Evolutionary conservation across 2,329 filamentous ascomycete genomes (phyloP), one percentile per base, ranked within the genome.

Genomic region (Pyrenophora graminea): DNA sequence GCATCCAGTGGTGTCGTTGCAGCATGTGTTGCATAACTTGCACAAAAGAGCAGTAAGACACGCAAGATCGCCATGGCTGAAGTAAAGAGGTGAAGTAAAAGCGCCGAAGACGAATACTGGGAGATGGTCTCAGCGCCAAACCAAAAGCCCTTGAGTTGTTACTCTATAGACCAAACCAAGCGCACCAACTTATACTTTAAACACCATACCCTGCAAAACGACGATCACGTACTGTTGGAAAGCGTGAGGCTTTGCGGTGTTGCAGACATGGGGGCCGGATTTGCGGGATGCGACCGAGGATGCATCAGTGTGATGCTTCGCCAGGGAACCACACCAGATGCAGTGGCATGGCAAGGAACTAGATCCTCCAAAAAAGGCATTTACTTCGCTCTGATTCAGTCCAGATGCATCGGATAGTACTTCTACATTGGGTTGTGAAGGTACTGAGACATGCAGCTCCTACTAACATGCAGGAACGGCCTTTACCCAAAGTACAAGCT

Each of bases 261-360:
- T 40, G 39, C 30, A 48, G 8, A 31, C 15, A 27, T 5, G 34
- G 44, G 44, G 44, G 49, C 27, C 17, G n/a, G 43, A 39, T 39
- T 23, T 39, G 44, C 23, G 27, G 34, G 44, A 43, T 44, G 44
- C 39, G 30, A 42, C 44, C 39, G 21, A 52, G 23, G 12, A 39
- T 12, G 39, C 39, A 39, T 44, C 44, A 43, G 49, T 50, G 39
- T 41, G 42, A 27, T 40, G n/a, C 51, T 43, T 15, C 41, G 46
- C 38, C 51, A 32, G 17, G 19, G 18, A 18, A 40, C 39, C n/a
- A 42, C 19, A 12, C 51, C 33, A 33, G 12, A 46, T 31, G 9
- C 30, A 19, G 47, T 6, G 25, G 36, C 10, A 1, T 25, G 15
- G 40, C 45, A 41, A 10, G 42, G 44, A n/a, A 33, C 7, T 19